A percentile compares a stretch with the other conserved stretches of the same genome.
These are phyloP conservation scores for Prunus dulcis DNA, from an alignment of 306 rosid genomes.

Conservation along the genomic window DNA sequence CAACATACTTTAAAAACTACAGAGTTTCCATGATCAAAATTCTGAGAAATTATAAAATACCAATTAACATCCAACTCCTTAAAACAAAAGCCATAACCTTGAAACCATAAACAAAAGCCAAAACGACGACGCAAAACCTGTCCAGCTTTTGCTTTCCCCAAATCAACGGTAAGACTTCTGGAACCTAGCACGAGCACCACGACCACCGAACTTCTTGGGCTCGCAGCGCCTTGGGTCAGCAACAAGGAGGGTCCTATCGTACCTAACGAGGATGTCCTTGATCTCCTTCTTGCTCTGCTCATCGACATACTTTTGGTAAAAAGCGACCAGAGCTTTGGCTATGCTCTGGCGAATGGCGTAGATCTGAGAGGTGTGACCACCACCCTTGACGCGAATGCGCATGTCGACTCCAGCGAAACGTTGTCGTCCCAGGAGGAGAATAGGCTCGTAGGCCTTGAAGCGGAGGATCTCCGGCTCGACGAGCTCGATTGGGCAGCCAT, in stretches of 20 bases:
- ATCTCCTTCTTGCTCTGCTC: constrained; percentile 95
- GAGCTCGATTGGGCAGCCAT: constrained; percentile 80
- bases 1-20: background rate
- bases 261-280: constrained; percentile 68
- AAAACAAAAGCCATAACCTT: constrained; percentile 31
- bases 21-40: background rate
- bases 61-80: background rate
- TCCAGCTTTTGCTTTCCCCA: background rate
- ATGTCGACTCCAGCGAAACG: constrained; percentile 77
- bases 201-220: constrained; percentile 96
- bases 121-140: constrained; percentile 7
- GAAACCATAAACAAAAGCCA: background rate
- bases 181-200: constrained; percentile 87
- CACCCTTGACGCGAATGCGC: constrained; percentile 79
- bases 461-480: constrained; percentile 78
- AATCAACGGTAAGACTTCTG: constrained; percentile 87
- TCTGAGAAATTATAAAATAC: background rate
- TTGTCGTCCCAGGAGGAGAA: constrained; percentile 62
- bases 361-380: constrained; percentile 83
- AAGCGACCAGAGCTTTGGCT: constrained; percentile 76
- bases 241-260: constrained; percentile 70
- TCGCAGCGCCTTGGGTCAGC: constrained; percentile 88
- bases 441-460: constrained; percentile 79
- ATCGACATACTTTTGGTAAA: constrained; percentile 80
- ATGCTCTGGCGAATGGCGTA: constrained; percentile 87